Base-by-base conservation (phyloP, 352 stramenopile species). In the Pilasporangium apinafurcum region DNA sequence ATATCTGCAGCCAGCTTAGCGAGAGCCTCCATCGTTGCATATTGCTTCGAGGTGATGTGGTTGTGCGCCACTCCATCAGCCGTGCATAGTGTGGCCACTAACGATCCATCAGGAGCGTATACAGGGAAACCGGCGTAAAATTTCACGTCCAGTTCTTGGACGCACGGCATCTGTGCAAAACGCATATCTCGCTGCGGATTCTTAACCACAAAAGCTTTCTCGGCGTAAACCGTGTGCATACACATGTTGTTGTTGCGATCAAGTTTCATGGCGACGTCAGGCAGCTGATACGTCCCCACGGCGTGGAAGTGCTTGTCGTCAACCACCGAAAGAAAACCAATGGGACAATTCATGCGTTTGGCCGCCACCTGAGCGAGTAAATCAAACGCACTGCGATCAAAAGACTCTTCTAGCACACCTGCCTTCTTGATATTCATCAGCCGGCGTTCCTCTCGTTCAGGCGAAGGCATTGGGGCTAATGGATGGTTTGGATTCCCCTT, bases 51-150 rank as follows among this genome's bases (percentile, higher is more conserved):
- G 1, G 66, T 67, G 41, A 85, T 78, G 37, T 53, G 55, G 34
- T 69, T 41, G 33, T 79, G 68, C 13, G 72, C 44, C 14, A 44
- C 44, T 22, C 59, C 48, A 44, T 85, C 72, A 4, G 53, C 63
- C 8, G 64, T 54, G 35, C 72, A 85, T 5, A 85, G 46, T 27
- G 61, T 68, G 0, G 66, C 72, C 14, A 85, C 56, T 8, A 81
- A 62, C 0, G 55, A 54, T 5, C 68, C 66, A 26, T 82, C 68
- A 0, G 68, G 68, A 1, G 63, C 66, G 34, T 51, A 51, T 22
- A 85, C 63, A 1, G 72, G 68, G 47, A 83, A 85, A 1, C 72
- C 66, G 9, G 68, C 72, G 58, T 85, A 85, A 42, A 82, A 85
- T 41, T 71, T 69, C 44, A 79, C 50, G 3, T 62, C 59, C 2